phyloP scores from a whole-genome alignment of 495 filamentous ascomycete genomes.

The Podospora pseudocomata region DNA sequence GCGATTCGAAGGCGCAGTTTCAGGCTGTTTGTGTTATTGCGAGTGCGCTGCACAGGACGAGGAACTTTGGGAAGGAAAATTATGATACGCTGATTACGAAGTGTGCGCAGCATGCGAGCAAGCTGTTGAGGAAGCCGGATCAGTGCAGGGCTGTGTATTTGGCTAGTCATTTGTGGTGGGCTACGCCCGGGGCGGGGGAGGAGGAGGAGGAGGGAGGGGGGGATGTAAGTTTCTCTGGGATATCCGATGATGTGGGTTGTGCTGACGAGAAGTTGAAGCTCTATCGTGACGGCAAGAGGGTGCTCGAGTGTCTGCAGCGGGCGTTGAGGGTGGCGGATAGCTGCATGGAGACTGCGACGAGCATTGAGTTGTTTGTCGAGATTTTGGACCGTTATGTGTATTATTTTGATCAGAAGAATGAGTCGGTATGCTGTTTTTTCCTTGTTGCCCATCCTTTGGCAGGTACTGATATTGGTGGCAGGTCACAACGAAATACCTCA shows the following conservation, averaged over 20 bases:
- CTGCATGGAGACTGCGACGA: constrained; percentile 99
- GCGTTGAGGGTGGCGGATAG: constrained; percentile 95
- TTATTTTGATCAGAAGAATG: constrained; percentile 98
- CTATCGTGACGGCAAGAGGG: constrained; percentile 94
- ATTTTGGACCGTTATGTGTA: constrained; percentile 98
- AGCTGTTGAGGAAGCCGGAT: constrained; percentile 95
- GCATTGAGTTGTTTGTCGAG: constrained; percentile 95
- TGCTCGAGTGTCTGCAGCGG: constrained; percentile 92
- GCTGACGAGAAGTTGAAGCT: constrained; percentile 53
- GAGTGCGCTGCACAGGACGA: constrained; percentile 76
- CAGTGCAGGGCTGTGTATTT: constrained; percentile 95
- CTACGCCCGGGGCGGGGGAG: constrained; percentile 76
- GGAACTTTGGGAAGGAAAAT: constrained; percentile 90
- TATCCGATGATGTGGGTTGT: constrained; percentile 6
- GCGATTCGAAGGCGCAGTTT: constrained; percentile 92
- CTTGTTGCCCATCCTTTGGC: not conserved
- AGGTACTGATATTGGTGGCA: constrained; percentile 26
- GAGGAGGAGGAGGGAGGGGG: constrained; percentile 79
- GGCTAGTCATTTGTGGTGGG: constrained; percentile 97
- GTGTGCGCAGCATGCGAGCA: constrained; percentile 92
- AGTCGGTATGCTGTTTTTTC: constrained; percentile 60
- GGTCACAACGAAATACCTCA: constrained; percentile 97
- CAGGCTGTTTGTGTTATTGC: constrained; percentile 96
- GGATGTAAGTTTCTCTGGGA: constrained; percentile 55
- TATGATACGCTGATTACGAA: constrained; percentile 99